Base-by-base conservation (phyloP, 352 stramenopile species). In the Phytophthora melonis region DNA sequence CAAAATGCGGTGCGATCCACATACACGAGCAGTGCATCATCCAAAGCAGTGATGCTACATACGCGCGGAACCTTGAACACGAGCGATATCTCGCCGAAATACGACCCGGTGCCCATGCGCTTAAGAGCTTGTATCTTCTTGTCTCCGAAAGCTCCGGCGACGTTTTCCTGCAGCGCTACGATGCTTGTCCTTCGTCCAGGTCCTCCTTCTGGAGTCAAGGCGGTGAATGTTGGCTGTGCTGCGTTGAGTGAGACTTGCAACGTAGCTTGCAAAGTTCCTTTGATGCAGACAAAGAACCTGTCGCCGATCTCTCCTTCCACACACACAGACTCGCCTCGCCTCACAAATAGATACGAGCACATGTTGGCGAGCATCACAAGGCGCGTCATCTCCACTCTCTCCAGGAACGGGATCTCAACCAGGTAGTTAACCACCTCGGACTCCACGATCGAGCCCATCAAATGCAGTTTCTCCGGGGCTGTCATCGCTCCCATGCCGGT, bases 81-180 rank as follows among this genome's bases (percentile, higher is more conserved):
- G 5, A 93, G 73, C 55, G 84, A 91, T 66, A 91, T 93, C 49
- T 93, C 86, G 27, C 86, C 84, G 71, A 93, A 93, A 68, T 92
- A 93, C 10, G 83, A 79, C 1, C 86, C 86, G 5, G 78, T 61
- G 1, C 70, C 66, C 66, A 93, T 81, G 6, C 78, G 76, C 71
- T 90, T 91, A 1, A 91, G 69, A 10, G 83, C 72, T 66, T 88
- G 79, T 3, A 91, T 81, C 53, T 83, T 81, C 54, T 77, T 79
- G 19, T 70, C 58, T 1, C 34, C 27, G 19, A 77, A 77, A 18
- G 64, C 62, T 18, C 45, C 70, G 3, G 30, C 34, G 1, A 58
- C 43, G 16, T 67, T 72, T 14, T 60, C 56, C 25, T 75, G 63
- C 0, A 77, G 56, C 1, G 66, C 49, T 6, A 58, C 66, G 18